These are phyloP conservation scores for Suhomyces panamericanus DNA, from an alignment of 1,139 yeast genomes.

Conservation along the genomic window DNA sequence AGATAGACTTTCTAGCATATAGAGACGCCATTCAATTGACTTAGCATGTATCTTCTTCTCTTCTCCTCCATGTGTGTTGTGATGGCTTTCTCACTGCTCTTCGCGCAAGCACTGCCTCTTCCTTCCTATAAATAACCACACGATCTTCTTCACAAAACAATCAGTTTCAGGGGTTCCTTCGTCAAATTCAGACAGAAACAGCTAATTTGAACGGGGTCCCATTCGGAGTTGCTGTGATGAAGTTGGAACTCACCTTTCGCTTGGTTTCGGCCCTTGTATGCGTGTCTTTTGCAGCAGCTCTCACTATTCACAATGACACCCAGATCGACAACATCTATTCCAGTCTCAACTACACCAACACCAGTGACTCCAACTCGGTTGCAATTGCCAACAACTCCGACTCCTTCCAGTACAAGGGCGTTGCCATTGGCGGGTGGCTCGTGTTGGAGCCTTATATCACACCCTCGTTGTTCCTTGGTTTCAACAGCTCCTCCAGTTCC, in stretches of 20 bases:
- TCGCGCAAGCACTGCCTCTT: neutral
- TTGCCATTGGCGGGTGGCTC: conserved; percentile 66
- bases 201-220: neutral
- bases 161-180: neutral
- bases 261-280: neutral
- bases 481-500: conserved; percentile 20
- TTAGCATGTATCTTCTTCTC: neutral
- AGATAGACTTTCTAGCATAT: too few species aligned
- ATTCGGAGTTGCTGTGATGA: neutral
- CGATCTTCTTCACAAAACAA: neutral
- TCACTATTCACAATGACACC: conserved; percentile 4
- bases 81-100: neutral
- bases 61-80: neutral
- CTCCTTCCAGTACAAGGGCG: conserved; percentile 45
- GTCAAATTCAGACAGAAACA: neutral
- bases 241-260: neutral
- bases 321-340: conserved; percentile 7
- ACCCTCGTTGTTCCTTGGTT: conserved; percentile 53
- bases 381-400: conserved; percentile 15
- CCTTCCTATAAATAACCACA: neutral
- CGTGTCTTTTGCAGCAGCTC: neutral
- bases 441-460: conserved; percentile 67
- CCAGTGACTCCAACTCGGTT: conserved; percentile 5
- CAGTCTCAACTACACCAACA: conserved; percentile 10
- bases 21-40: too few species aligned